Evolutionary conservation across 2,329 filamentous ascomycete genomes (phyloP), one percentile per base, ranked within the genome.

Genomic region (Fusarium oxysporum): DNA sequence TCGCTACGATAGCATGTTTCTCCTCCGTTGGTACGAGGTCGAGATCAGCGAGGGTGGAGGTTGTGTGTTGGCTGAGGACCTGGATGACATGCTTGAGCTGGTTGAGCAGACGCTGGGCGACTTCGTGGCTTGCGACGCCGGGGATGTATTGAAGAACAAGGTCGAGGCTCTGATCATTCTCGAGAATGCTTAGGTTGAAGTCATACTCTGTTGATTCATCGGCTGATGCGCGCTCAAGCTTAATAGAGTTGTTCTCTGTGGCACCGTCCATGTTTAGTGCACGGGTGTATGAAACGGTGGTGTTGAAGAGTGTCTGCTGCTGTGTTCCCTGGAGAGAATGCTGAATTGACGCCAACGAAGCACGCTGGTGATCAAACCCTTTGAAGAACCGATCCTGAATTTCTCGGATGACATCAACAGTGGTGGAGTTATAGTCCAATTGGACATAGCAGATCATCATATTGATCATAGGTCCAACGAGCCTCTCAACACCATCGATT

Each of bases 391-490:
- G 55, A 3, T 50, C 32, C 19, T 58, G 55, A 4, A 58, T 50
- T 21, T 50, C 32, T 23, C 55, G 41, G 4, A 50, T 50, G 1
- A 37, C 43, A 37, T 58, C 55, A 5, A 58, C 25, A 0, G 23
- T 37, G 0, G 41, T 50, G 0, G 32, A 9, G 0, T 4, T 37
- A 32, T 50, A 58, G 23, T 58, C 41, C 14, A 58, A 17, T 23
- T 58, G 41, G 2, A 50, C 43, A 35, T 50, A 37, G 1, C 41
- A 58, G 8, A 58, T 58, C 55, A 50, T 58, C 41, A 58, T 58
- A 5, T 58, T 58, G 19, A 58, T 58, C 55, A 58, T 58, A 3
- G 55, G 55, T 4, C 55, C 55, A 4, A 58, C 55, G 4, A 58
- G 43, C 1, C 43, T 48, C 2, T 58, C 55, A 14, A 58, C 43